Evolutionary conservation across 2,329 filamentous ascomycete genomes (phyloP).

Genomic region (Phoma herbarum): DNA sequence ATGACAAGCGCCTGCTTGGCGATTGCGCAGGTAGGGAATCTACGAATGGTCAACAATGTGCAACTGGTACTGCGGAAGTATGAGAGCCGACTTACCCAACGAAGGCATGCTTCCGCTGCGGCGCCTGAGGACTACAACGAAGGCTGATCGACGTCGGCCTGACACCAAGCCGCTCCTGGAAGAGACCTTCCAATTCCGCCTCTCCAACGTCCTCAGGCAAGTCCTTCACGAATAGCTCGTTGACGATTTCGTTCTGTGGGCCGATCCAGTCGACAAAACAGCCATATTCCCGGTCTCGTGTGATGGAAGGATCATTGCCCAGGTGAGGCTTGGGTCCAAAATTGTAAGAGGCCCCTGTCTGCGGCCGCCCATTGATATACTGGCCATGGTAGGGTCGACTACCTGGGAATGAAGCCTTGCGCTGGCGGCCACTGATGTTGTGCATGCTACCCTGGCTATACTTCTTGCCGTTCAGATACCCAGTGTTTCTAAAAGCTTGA

Average conservation of each 20-base stretch:
- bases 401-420: constrained; percentile 33
- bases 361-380: constrained; percentile 19
- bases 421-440: constrained; percentile 24
- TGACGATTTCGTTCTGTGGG: constrained; percentile 38
- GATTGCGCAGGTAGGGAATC: constrained; percentile 25
- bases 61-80: not conserved
- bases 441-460: constrained; percentile 22
- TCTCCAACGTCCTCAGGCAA: constrained; percentile 29
- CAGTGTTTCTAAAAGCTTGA: constrained; percentile 31
- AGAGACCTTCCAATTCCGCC: constrained; percentile 29
- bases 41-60: constrained; percentile 22
- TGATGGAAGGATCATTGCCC: constrained; percentile 29
- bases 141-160: constrained; percentile 11
- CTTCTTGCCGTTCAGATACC: constrained; percentile 26
- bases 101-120: constrained; percentile 29
- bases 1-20: constrained; percentile 28
- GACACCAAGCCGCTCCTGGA: constrained; percentile 26
- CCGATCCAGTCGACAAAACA: constrained; percentile 45
- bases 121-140: constrained; percentile 9
- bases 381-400: constrained; percentile 24
- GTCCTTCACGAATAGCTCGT: constrained; percentile 38
- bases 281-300: constrained; percentile 31
- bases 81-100: constrained; percentile 23
- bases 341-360: constrained; percentile 10
- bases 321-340: constrained; percentile 15